Base-by-base conservation (phyloP, 768 basidiomycete genomes). In the Russula lepida region DNA sequence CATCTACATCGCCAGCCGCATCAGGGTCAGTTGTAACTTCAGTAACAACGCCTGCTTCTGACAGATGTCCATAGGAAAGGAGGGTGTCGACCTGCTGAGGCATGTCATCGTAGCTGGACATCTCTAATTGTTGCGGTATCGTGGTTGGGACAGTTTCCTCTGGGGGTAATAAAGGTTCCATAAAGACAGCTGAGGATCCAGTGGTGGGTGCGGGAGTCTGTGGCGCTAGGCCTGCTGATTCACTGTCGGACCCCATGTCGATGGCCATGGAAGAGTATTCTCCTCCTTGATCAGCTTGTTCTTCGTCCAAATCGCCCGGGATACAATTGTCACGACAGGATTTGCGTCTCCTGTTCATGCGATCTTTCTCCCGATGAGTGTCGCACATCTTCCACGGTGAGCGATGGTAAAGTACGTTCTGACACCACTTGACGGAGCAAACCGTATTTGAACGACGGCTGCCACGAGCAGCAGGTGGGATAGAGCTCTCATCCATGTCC, bases 301-400 rank as follows among this genome's bases (percentile, higher is more conserved):
- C 46, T 49, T 64, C 56, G 8, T 55, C 59, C 13, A 37, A 27
- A 13, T 61, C 66, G 17, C 21, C 28, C 19, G 54, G 6, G 15
- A 48, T 51, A 6, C 28, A 56, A 28, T 39, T 53, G 27, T 71
- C 71, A 25, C 72, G 70, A 25, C 71, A 65, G 15, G 68, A 67
- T 56, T 71, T 70, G 39, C 70, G 67, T 49, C 67, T 72, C 56
- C 68, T 72, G 25, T 69, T 67, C 51, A 66, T 59, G 23, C 74
- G 72, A 59, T 75, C 74, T 53, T 65, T 68, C 58, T 69, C 72
- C n/a, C 78, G 71, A 65, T 80, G 81, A 28, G 68, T 63, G 6
- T 80, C 79, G 62, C 81, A 82, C 65, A 74, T 77, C 62, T 78
- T 76, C 80, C 79, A 82, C 0, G 79, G 76, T 13, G 72, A 69